phyloP scores from a whole-genome alignment of 2,329 filamentous ascomycete species.

The Parafenestella ontariensis region DNA sequence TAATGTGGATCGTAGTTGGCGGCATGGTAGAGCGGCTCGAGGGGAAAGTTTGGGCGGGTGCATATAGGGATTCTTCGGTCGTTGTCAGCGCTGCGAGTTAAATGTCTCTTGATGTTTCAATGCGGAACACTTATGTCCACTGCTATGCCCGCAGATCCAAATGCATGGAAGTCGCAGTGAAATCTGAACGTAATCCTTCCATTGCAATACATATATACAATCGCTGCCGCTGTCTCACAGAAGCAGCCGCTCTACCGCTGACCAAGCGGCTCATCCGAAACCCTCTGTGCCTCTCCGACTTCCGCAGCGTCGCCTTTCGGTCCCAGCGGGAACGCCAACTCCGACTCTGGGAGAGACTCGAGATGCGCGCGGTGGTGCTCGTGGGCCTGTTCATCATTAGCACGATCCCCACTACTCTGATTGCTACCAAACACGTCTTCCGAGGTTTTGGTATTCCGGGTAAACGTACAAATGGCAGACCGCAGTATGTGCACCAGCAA shows the following conservation, averaged over 20 bases:
- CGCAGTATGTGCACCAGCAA: conserved; percentile 88
- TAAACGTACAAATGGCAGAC: conserved; percentile 82
- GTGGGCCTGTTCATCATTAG: conserved; percentile 70
- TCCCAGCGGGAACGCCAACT: conserved; percentile 81
- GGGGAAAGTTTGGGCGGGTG: too few species aligned
- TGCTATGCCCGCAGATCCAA: neutral
- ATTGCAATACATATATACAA: conserved; percentile 40
- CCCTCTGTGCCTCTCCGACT: conserved; percentile 64
- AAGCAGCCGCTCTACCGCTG: conserved; percentile 60
- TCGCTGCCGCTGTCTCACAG: neutral
- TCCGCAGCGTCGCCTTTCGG: conserved; percentile 66
- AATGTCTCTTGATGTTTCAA: too few species aligned
- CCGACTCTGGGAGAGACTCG: conserved; percentile 77
- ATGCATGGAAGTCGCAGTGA: neutral
- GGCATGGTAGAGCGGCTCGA: too few species aligned
- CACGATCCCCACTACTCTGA: neutral
- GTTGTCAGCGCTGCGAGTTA: too few species aligned
- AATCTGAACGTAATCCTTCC: neutral
- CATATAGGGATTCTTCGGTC: too few species aligned
- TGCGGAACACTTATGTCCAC: too few species aligned
- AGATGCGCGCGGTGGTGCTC: conserved; percentile 87
- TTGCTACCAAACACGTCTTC: neutral
- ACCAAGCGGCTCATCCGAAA: conserved; percentile 65
- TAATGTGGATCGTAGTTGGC: too few species aligned
- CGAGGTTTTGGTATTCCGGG: neutral